These are phyloP conservation scores for Drosera spatulata DNA, from an alignment of 179 eudicot genomes.

Conservation along the genomic window DNA sequence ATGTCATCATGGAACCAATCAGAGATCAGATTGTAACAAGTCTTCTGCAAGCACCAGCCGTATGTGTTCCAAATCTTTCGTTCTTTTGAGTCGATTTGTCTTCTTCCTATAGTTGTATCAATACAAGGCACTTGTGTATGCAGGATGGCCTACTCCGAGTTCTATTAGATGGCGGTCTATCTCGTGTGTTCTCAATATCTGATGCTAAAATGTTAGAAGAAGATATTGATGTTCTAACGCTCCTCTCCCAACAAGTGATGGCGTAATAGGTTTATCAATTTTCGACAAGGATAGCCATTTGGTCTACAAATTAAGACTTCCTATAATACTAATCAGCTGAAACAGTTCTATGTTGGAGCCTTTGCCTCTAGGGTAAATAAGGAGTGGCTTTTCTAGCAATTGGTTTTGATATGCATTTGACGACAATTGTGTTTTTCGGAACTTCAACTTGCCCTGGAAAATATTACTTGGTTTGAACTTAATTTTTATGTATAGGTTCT, in stretches of 20 bases:
- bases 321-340: no score
- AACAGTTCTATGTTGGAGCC: no score
- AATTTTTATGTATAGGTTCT: no score
- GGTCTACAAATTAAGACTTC: no score
- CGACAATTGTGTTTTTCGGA: no score
- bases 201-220: slow-evolving; percentile 89
- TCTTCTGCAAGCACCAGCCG: slow-evolving; percentile 96
- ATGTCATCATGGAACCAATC: slow-evolving; percentile 73
- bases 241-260: not conserved
- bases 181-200: slow-evolving; percentile 57
- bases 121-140: slow-evolving; percentile 1
- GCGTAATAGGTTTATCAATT: no score
- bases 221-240: slow-evolving; percentile 75
- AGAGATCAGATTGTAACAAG: slow-evolving; percentile 94
- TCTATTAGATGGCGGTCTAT: slow-evolving; percentile 86
- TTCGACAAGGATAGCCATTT: no score
- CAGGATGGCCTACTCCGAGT: slow-evolving; percentile 96
- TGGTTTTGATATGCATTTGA: no score
- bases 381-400: no score
- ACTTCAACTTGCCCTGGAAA: no score
- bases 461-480: no score
- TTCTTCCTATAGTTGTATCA: not conserved
- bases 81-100: not conserved
- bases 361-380: no score
- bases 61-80: slow-evolving; percentile 16